Base-by-base conservation (phyloP, 2,329 filamentous ascomycete species). In the Knufia petricola region DNA sequence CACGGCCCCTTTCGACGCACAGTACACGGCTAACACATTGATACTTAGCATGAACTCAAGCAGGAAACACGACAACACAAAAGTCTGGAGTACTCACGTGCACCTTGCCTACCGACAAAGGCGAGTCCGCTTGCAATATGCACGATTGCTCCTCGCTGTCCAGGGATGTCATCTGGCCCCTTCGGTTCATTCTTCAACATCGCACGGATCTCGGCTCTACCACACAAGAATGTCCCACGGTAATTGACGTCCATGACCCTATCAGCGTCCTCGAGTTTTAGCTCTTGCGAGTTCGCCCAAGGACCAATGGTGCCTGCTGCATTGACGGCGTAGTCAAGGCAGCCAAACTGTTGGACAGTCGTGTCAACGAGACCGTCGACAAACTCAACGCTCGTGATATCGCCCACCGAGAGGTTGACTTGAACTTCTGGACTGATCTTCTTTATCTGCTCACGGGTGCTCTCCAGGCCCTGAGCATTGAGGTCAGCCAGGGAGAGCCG, bases 281-380 rank as follows among this genome's bases (percentile, higher is more conserved):
- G 74, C 42, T 78, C 74, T 26, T 67, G 55, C 0, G 71, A 71
- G 19, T 67, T 64, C 26, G 67, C 63, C 8, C 64, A 59, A 2
- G 63, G 59, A 4, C 71, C 70, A 3, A 75, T 56, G 2, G 78
- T 66, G 0, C 77, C 77, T 0, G 76, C 77, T 43, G 75, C 77
- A 49, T 75, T 75, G 6, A 79, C 72, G 0, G 69, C 70, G 57
- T 79, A 80, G 56, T 80, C 76, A 3, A 80, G 59, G 7, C 76
- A 69, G 0, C 61, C 61, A 50, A 76, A 75, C 1, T 49, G 53
- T 0, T 55, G 53, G 3, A 60, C 59, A 0, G 65, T 59, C 1
- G 64, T 60, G 30, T 53, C 59, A 19, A 62, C 61, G 15, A 75
- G 66, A 0, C 58, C 57, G 2, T 65, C 60, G 20, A 71, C 66